phyloP scores from a whole-genome alignment of 2,329 filamentous ascomycete species.

The Aspergillus hiratsukae region DNA sequence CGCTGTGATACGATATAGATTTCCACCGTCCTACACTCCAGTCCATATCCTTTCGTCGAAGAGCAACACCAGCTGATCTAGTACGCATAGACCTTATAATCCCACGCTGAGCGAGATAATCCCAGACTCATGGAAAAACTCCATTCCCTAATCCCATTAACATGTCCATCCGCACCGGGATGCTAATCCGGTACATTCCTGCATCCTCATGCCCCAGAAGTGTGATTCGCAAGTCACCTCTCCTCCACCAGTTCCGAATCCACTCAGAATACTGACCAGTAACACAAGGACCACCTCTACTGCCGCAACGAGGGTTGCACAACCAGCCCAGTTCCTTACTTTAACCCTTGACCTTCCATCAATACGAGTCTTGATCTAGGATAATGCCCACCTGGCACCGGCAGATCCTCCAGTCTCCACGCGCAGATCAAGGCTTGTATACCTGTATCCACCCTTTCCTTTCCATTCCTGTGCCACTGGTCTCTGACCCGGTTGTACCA shows the following conservation, averaged over 20 bases:
- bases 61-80: not conserved
- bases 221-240: not conserved
- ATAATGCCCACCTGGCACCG: not conserved
- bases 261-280: not conserved
- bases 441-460: not conserved
- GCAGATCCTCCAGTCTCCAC: not conserved
- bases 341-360: not conserved
- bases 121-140: not conserved
- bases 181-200: not conserved
- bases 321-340: not conserved
- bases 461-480: not conserved
- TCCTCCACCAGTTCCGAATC: not conserved
- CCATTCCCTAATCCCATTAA: not conserved
- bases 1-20: not conserved
- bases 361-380: not conserved
- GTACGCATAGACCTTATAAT: not conserved
- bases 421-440: not conserved
- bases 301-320: not conserved
- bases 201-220: not conserved
- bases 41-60: not conserved
- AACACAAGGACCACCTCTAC: not conserved
- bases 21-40: not conserved
- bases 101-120: not conserved
- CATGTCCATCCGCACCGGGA: not conserved
- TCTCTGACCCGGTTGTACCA: not conserved